phyloP scores from a whole-genome alignment of 2,329 filamentous ascomycete species.

The Raffaelea ambrosiae region DNA sequence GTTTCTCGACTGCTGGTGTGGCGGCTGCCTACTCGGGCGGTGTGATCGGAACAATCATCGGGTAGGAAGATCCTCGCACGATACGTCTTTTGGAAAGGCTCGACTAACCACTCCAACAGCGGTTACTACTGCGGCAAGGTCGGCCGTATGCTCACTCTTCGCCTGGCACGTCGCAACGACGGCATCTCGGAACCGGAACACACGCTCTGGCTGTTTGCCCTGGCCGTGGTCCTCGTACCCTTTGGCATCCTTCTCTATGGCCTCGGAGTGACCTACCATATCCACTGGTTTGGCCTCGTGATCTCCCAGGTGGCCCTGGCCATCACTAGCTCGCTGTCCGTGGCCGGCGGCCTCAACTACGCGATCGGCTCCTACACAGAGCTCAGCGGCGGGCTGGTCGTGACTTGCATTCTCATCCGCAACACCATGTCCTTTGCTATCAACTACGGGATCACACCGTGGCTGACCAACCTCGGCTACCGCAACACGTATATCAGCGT shows the following conservation, averaged over 20 bases:
- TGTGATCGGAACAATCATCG: constrained; percentile 12
- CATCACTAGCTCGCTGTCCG: constrained; percentile 19
- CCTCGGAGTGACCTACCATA: constrained; percentile 17
- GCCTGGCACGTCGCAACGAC: constrained; percentile 13
- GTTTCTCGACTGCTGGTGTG: constrained; percentile 19
- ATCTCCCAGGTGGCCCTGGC: constrained; percentile 19
- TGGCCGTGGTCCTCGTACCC: constrained; percentile 12
- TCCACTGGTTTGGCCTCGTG: constrained; percentile 23
- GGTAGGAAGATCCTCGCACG: neutral
- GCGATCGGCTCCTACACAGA: constrained; percentile 22
- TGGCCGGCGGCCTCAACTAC: constrained; percentile 18
- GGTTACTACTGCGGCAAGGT: constrained; percentile 18
- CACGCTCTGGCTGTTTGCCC: constrained; percentile 13
- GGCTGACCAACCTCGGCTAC: constrained; percentile 25
- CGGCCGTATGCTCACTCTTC: constrained; percentile 12
- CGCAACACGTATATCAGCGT: constrained; percentile 27
- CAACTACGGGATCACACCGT: constrained; percentile 25
- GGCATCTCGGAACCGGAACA: constrained; percentile 17
- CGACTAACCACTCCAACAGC: too few species aligned
- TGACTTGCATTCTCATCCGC: constrained; percentile 23
- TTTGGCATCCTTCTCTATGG: constrained; percentile 14
- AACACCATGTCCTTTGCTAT: constrained; percentile 31
- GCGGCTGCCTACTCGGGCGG: constrained; percentile 19
- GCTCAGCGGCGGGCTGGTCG: constrained; percentile 20
- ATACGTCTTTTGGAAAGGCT: neutral